A percentile compares a stretch with the other conserved stretches of the same genome.
Evolutionary conservation across 2,329 filamentous ascomycete genomes (phyloP).

Genomic region (Harringtonia aguacate): DNA sequence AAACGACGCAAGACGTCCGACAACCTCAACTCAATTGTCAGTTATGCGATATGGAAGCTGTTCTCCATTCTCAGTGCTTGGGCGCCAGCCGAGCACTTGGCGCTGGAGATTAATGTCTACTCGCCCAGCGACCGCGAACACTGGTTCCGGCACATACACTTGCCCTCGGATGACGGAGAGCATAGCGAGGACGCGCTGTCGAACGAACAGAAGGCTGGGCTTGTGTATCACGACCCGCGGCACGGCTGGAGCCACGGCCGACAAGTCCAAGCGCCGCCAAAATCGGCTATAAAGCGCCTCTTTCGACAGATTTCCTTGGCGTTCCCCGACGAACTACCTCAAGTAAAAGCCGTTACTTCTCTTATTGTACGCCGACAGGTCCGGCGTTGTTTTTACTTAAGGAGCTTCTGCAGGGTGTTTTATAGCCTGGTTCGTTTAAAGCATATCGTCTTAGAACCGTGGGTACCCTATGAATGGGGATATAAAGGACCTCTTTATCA

Average conservation of each 20-base stretch:
- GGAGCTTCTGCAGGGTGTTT: constrained; percentile 12
- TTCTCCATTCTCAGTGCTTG: constrained; percentile 20
- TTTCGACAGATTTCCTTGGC: constrained; percentile 12
- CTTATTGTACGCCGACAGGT: constrained; percentile 23
- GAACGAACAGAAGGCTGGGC: neutral
- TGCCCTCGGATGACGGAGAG: constrained; percentile 14
- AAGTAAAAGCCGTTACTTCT: constrained; percentile 18
- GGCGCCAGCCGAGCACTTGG: constrained; percentile 15
- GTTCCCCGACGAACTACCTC: constrained; percentile 12
- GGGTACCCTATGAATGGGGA: constrained; percentile 8
- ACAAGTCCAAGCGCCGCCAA: constrained; percentile 14
- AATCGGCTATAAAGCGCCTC: constrained; percentile 15
- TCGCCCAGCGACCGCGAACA: constrained; percentile 24
- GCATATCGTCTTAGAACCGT: constrained; percentile 21
- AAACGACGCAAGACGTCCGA: neutral
- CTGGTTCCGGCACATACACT: constrained; percentile 20
- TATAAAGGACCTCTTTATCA: neutral
- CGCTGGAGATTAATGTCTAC: constrained; percentile 22
- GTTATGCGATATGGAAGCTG: constrained; percentile 15
- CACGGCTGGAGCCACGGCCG: constrained; percentile 22
- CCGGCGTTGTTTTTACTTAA: constrained; percentile 15
- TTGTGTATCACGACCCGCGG: constrained; percentile 14
- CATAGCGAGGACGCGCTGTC: constrained; percentile 5
- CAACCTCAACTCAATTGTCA: constrained; percentile 9
- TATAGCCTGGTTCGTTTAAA: constrained; percentile 17